Percentiles rank a stretch among this genome's conserved stretches.
Conservation (phyloP, 345 rosid species). For the Syzygium oleosum region DNA sequence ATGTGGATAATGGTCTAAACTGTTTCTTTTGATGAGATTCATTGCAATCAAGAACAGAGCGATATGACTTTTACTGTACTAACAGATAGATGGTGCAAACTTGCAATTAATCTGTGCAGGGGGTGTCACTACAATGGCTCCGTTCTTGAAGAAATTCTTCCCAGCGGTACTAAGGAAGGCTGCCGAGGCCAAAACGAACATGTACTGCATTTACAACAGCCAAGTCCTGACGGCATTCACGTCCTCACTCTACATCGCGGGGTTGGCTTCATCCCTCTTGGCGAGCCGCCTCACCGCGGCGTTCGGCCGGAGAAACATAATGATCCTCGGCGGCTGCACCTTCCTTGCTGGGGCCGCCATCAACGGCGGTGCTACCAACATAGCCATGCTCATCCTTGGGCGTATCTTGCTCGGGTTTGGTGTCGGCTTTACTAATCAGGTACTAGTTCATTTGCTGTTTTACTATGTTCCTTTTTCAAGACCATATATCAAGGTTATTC, state of each 20-base stretch:
- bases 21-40: neutral
- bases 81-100: neutral
- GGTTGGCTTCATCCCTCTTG: conserved; percentile 51
- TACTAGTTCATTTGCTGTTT: neutral
- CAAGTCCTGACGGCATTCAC: conserved; percentile 64
- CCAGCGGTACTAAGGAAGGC: conserved; percentile 50
- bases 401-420: conserved; percentile 83
- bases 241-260: conserved; percentile 71
- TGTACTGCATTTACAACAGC: conserved; percentile 61
- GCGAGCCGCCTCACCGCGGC: conserved; percentile 57
- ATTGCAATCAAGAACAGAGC: neutral
- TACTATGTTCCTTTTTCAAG: neutral
- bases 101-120: conserved; percentile 22
- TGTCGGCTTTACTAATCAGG: conserved; percentile 91
- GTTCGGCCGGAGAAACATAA: conserved; percentile 58
- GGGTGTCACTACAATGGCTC: conserved; percentile 80
- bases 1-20: neutral
- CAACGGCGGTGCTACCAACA: conserved; percentile 58
- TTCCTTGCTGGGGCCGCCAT: conserved; percentile 68
- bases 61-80: neutral
- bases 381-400: conserved; percentile 73
- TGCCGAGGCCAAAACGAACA: conserved; percentile 39
- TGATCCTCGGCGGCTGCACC: conserved; percentile 63
- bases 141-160: conserved; percentile 73
- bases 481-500: neutral